Evolutionary conservation across 495 filamentous ascomycete species (phyloP), one percentile per base, ranked within the genome.

Genomic region (Daldinia decipiens): DNA sequence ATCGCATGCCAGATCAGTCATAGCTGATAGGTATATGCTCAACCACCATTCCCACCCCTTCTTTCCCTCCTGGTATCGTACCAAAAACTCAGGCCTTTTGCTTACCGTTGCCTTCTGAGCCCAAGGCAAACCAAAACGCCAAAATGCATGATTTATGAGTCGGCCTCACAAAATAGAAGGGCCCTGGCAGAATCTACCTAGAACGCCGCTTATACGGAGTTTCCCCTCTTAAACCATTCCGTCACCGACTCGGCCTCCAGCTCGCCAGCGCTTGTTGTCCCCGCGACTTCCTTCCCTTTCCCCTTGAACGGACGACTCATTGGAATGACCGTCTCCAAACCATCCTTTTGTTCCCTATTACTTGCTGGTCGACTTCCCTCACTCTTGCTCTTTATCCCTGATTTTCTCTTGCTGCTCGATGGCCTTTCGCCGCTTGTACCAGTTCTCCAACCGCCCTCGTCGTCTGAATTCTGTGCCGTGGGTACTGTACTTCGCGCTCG

Each of bases 401-500:
- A 8, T 31, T n/a, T 63, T 40, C 27, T 75, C 36, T 54, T 76
- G 1, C 59, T 32, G 32, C 75, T 75, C 2, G 70, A 47, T 11
- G 69, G 50, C 47, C 74, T 58, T 17, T 61, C 59, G 26, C 67
- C 59, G n/a, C 72, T 70, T 3, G 67, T 60, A 47, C 39, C 68
- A 8, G 71, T 71, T 17, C 54, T 69, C n/a, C 66, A 67, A 13
- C 75, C 75, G 7, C 53, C 64, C 7, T 81, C 83, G 12, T 80
- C 80, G 9, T 75, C 80, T 5, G 81, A 79, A 32, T 77, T 83
- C 51, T 82, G 82, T 36, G 82, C 80, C 24, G 77, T 80, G 0
- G 82, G 77, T 26, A 68, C 77, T 15, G 76, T 71, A n/a, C 67
- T 79, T 58, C 85, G 77, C 78, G 89, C 90, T 72, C 91, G 91